Evolutionary conservation across 768 basidiomycete genomes (phyloP).

Genomic region (Tylopilus balloui): DNA sequence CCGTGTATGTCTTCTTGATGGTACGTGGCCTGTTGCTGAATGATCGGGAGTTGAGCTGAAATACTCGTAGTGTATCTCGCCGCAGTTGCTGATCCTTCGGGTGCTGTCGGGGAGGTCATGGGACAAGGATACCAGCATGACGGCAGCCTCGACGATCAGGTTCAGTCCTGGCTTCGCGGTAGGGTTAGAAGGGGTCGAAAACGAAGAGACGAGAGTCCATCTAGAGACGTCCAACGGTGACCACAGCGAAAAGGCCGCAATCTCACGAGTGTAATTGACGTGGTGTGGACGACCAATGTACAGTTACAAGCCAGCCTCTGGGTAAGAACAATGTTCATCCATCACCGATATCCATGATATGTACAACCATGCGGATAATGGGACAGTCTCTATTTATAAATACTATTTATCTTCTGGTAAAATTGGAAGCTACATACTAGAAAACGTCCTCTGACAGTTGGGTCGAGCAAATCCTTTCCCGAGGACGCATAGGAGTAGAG

Average conservation of each 20-base stretch:
- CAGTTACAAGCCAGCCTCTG: not conserved
- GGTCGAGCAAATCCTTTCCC: too few species aligned
- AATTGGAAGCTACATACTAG: not conserved
- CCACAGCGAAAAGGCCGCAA: not conserved
- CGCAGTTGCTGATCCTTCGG: constrained; percentile 24
- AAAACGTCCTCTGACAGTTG: not conserved
- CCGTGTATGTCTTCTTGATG: constrained; percentile 19
- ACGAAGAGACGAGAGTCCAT: not conserved
- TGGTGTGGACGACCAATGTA: not conserved
- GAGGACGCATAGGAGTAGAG: too few species aligned
- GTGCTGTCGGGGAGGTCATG: constrained; percentile 17
- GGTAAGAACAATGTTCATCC: not conserved
- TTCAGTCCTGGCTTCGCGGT: constrained; percentile 1
- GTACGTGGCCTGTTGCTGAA: constrained; percentile 3
- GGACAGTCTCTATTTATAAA: not conserved
- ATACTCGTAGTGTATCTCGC: constrained; percentile 21
- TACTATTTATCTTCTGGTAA: not conserved
- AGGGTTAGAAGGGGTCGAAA: not conserved
- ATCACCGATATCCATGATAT: not conserved
- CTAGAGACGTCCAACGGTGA: too few species aligned
- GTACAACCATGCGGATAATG: not conserved
- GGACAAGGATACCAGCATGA: constrained; percentile 5
- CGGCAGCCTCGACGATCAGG: constrained; percentile 1
- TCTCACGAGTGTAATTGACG: not conserved
- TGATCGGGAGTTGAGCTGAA: not conserved